phyloP scores from a whole-genome alignment of 1,284 basidiomycete genomes.

The Irpex sp. region DNA sequence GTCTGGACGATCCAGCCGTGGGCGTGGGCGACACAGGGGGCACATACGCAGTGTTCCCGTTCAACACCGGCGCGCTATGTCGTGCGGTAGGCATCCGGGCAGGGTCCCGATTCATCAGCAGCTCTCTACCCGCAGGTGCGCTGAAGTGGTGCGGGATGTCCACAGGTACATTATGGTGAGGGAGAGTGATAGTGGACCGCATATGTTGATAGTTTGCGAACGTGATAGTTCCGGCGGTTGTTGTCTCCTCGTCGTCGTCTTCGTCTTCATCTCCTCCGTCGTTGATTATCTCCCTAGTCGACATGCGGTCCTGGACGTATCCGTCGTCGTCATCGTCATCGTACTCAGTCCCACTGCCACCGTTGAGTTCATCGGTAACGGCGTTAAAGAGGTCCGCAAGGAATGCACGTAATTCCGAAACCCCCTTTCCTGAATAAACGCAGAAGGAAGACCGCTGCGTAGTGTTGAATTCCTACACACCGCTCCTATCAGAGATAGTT shows the following conservation, averaged over 20 bases:
- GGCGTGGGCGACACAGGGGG: slow-evolving; percentile 7
- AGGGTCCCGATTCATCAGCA: slow-evolving; percentile 20
- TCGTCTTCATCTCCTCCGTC: slow-evolving; percentile 43
- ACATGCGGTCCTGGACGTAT: slow-evolving; percentile 12
- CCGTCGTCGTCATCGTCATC: slow-evolving; percentile 54
- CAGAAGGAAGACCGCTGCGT: slow-evolving; percentile 94
- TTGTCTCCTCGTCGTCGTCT: slow-evolving; percentile 15
- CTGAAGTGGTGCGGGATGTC: slow-evolving; percentile 4
- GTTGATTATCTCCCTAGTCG: slow-evolving; percentile 37
- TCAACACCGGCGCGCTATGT: slow-evolving; percentile 17
- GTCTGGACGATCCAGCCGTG: slow-evolving; percentile 28
- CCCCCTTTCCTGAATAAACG: slow-evolving; percentile 93
- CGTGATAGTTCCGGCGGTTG: background rate
- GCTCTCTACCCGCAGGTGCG: slow-evolving; percentile 10
- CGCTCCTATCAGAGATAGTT: background rate
- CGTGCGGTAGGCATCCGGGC: background rate
- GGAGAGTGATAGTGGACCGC: background rate
- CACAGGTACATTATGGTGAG: slow-evolving; percentile 2
- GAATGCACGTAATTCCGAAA: slow-evolving; percentile 79
- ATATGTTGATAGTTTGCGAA: background rate
- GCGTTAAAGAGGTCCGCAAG: slow-evolving; percentile 70
- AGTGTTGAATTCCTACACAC: slow-evolving; percentile 82
- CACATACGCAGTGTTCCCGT: slow-evolving; percentile 12
- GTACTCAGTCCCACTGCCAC: slow-evolving; percentile 70
- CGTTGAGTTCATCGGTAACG: slow-evolving; percentile 65